A percentile compares a stretch with the other conserved stretches of the same genome.
phyloP scores from a whole-genome alignment of 164 flowering plant genomes.

The Paratinospora sagittata region DNA sequence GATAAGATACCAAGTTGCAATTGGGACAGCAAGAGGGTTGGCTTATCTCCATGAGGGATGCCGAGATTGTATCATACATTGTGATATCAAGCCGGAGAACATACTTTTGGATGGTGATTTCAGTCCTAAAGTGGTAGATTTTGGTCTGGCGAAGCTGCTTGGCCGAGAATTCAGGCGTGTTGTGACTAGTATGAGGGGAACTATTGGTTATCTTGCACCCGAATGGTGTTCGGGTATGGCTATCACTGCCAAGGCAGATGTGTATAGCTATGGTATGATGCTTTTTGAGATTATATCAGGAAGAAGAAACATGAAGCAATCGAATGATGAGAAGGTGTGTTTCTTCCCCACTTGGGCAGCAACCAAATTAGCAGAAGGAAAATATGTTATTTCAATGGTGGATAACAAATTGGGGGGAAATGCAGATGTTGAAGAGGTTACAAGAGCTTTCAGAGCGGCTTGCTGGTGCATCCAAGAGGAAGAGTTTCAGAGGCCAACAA shows the following conservation, averaged over 20 bases:
- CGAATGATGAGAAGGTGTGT: too few relatives aligned
- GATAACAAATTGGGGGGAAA: conserved; percentile 22
- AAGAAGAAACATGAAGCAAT: too few relatives aligned
- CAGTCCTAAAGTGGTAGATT: conserved; percentile 32
- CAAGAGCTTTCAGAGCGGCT: conserved; percentile 26
- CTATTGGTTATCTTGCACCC: conserved; percentile 39
- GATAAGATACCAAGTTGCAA: neutral
- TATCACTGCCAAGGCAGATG: conserved; percentile 21
- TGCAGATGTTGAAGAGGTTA: conserved; percentile 23
- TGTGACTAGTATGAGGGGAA: conserved; percentile 35
- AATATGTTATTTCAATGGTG: conserved; percentile 17
- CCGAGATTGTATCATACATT: too few relatives aligned
- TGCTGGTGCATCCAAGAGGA: too few relatives aligned
- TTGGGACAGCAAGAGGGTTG: neutral
- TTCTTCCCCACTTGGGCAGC: too few relatives aligned
- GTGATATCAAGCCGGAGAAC: too few relatives aligned
- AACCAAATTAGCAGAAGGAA: conserved; percentile 9
- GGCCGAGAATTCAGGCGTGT: conserved; percentile 33
- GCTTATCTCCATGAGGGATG: too few relatives aligned
- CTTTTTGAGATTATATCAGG: too few relatives aligned
- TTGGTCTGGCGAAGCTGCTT: conserved; percentile 34
- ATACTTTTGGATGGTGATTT: conserved; percentile 16
- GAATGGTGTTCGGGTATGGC: conserved; percentile 36
- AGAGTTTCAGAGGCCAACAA: too few relatives aligned
- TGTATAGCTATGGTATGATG: too few relatives aligned